Evolutionary conservation across 306 rosid species (phyloP).

Genomic region (Cucumis cinereus): DNA sequence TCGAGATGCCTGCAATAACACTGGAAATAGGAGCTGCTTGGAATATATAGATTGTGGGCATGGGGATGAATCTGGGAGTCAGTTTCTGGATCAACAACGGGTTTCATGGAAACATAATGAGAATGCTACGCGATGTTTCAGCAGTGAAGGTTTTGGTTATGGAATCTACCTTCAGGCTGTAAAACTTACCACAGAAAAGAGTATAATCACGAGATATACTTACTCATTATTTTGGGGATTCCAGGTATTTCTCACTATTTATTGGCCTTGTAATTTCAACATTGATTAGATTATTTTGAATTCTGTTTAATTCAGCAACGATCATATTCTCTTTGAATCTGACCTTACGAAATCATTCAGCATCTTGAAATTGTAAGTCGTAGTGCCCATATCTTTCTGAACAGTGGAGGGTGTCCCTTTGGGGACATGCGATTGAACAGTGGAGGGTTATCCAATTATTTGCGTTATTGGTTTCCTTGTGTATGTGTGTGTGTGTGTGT

Average conservation of each 20-base stretch:
- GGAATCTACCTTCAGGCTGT: conserved; percentile 58
- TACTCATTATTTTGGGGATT: conserved; percentile 83
- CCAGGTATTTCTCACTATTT: conserved; percentile 36
- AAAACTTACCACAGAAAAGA: conserved; percentile 26
- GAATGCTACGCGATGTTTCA: conserved; percentile 30
- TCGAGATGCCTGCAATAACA: conserved; percentile 31
- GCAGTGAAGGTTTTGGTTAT: conserved; percentile 15
- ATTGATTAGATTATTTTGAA: not conserved
- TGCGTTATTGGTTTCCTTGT: not conserved
- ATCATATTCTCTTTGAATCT: not conserved
- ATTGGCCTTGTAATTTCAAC: not conserved
- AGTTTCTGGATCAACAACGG: not conserved
- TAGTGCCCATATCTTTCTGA: not conserved
- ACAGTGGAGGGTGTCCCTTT: not conserved
- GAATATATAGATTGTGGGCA: conserved; percentile 55
- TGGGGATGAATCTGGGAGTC: not conserved
- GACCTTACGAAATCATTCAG: not conserved
- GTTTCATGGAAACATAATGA: not conserved
- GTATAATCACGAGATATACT: conserved; percentile 42
- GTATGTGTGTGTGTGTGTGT: too few relatives aligned
- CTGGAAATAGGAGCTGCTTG: conserved; percentile 6
- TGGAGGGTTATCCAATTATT: not conserved
- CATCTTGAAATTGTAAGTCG: not conserved
- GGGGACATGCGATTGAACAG: not conserved
- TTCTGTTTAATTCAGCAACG: not conserved